Evolutionary conservation across 129 eudicot species (phyloP), one percentile per base, ranked within the genome.

Genomic region (Arctium minus): DNA sequence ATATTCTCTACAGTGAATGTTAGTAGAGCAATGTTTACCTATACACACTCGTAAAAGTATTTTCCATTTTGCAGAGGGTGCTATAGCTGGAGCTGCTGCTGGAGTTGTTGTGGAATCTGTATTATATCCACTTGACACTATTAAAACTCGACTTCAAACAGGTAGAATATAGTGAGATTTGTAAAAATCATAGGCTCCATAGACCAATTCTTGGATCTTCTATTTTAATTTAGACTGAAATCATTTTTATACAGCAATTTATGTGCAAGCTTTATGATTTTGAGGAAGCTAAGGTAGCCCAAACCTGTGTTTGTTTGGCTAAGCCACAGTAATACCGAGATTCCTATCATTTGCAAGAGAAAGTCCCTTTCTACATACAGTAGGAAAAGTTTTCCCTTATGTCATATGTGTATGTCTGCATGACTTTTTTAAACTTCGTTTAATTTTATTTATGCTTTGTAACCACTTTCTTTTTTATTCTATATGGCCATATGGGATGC

Each of bases 111-210:
- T 88, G 32, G 98, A 93, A 90, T 80, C 97, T 74, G 90, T 81
- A 83, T 86, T 93, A 60, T 93, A 94, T 84, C 98, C 98, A 83
- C 90, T 91, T 65, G 98, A 94, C 85, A 94, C 98, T 18, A 91
- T 93, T 71, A 93, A 93, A 90, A 93, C 98, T 74, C 92, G 98
- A 50, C 89, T 93, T 70, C 98, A 93, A 86, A 92, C 94, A 91
- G 91, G 98, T 93, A 73, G 17, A 80, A 75, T 44, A 8, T 7
- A 67, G 33, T 67, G 13, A 12, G 11, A 65, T 27, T 65, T 18
- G 71, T 65, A 65, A 18, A 60, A 65, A 6, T 65, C 33, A 27
- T 22, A 8, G 8, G 44, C 67, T 60, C 67, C 67, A 60, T 60
- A 60, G 67, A 60, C 67, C 67, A 60, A 4, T 60, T 9, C 67